Base-by-base conservation (phyloP, 495 filamentous ascomycete genomes). In the Cudoniella acicularis region DNA sequence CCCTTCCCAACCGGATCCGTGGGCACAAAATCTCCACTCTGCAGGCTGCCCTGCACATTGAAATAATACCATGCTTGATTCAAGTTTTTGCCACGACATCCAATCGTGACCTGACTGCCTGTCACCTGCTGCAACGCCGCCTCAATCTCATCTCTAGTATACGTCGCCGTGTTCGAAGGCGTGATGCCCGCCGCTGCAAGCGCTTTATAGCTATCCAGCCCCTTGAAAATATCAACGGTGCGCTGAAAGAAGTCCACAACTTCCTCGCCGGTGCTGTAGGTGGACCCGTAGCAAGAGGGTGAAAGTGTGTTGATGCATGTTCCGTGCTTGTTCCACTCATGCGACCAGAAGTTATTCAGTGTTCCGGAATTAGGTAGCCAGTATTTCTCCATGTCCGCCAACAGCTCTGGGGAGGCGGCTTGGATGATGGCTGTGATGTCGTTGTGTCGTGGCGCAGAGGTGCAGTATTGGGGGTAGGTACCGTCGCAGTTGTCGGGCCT, bases 401-500 rank as follows among this genome's bases (percentile, higher is more conserved):
- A 72, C 3, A 93, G 73, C 4, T 83, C 83, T 0, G 72, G 76
- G 55, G 84, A 78, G 47, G 82, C 86, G 26, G 83, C 75, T 20
- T 80, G 66, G 47, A 96, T 70, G 36, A 92, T 85, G 9, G 75
- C 64, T 1, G 83, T 82, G 66, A 95, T 90, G 66, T 90, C 87
- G 60, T 78, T 79, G 73, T 90, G 92, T 23, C 70, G 77, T 16
- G 90, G 84, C 20, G 73, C 75, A 53, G 77, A 72, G 62, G 90
- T 86, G 67, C 90, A 95, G 73, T 78, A 88, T 60, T 83, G 75
- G 30, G 91, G 83, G 69, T 85, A 95, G 23, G 82, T 86, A 57
- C 91, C 91, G 64, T 91, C 87, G 72, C 92, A 96, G 59, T 86
- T 82, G 71, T 95, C 90, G n/a, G 90, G 91, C 89, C 77, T 80